These are phyloP conservation scores for Calendula officinalis DNA, from an alignment of 129 eudicot species.

Conservation along the genomic window DNA sequence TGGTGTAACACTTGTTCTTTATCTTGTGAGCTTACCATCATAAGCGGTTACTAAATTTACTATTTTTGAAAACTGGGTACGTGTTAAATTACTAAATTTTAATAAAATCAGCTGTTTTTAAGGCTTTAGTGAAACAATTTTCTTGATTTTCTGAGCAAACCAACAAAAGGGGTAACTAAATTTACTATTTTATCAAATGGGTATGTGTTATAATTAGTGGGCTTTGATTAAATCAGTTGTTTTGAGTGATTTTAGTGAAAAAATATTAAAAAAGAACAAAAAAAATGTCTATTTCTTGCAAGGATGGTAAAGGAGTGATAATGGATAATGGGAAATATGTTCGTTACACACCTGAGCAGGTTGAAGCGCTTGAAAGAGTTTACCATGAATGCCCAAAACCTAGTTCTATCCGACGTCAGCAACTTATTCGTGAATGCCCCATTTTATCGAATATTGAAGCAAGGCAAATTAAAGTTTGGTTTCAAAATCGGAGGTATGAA, in stretches of 20 bases:
- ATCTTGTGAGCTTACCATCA: not conserved
- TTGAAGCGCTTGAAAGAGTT: slow-evolving; percentile 43
- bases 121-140: slow-evolving; percentile 17
- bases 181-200: not conserved
- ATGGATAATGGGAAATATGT: slow-evolving; percentile 40
- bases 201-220: slow-evolving; percentile 23
- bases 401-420: slow-evolving; percentile 34
- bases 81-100: slow-evolving; percentile 3
- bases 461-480: slow-evolving; percentile 46
- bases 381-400: slow-evolving; percentile 41
- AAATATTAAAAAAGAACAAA: not conserved
- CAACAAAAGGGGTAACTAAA: not conserved
- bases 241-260: slow-evolving; percentile 11
- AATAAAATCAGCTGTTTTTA: not conserved
- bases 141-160: slow-evolving; percentile 15
- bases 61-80: slow-evolving; percentile 1
- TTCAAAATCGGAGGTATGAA: slow-evolving; percentile 41
- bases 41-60: not conserved
- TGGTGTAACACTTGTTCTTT: slow-evolving; percentile 2
- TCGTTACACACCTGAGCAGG: slow-evolving; percentile 42
- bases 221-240: slow-evolving; percentile 13
- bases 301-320: slow-evolving; percentile 38
- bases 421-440: slow-evolving; percentile 40
- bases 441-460: slow-evolving; percentile 39
- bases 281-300: slow-evolving; percentile 36